Evolutionary conservation across 1,139 yeast species (phyloP).

Genomic region (Sugiyamaella paludigena): DNA sequence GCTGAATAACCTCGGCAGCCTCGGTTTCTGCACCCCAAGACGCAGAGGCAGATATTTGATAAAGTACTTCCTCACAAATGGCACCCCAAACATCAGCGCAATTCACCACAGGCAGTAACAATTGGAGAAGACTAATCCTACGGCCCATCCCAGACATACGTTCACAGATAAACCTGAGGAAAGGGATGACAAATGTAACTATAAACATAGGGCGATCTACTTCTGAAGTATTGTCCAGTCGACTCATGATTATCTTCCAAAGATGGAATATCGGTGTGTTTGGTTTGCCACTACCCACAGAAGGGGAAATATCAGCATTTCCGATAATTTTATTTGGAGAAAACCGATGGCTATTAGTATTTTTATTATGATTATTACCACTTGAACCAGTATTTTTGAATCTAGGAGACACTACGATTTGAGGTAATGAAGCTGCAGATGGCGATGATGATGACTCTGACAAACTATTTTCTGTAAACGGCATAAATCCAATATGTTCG

Average conservation of each 20-base stretch:
- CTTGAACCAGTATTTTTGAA: slow-evolving; percentile 5
- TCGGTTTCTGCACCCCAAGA: background rate
- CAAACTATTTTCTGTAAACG: slow-evolving; percentile 19
- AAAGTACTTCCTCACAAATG: slow-evolving; percentile 7
- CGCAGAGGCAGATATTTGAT: background rate
- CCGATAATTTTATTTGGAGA: slow-evolving; percentile 1
- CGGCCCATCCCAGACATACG: slow-evolving; percentile 1
- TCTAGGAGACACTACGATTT: slow-evolving; percentile 6
- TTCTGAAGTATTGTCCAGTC: slow-evolving; percentile 2
- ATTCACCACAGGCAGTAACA: slow-evolving; percentile 4
- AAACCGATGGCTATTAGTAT: slow-evolving; percentile 6
- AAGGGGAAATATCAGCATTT: background rate
- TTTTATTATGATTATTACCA: background rate
- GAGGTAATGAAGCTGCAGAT: background rate
- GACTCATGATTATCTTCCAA: slow-evolving; percentile 14
- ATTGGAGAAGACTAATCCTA: slow-evolving; percentile 1
- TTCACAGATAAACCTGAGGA: slow-evolving; percentile 3
- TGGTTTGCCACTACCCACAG: background rate
- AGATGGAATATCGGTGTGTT: slow-evolving; percentile 14
- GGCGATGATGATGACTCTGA: background rate
- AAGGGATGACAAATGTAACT: slow-evolving; percentile 3
- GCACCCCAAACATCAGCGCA: slow-evolving; percentile 13
- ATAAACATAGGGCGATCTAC: slow-evolving; percentile 2
- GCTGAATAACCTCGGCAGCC: background rate
- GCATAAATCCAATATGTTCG: slow-evolving; percentile 20